Evolutionary conservation across 441 rosid species (phyloP).

Genomic region (Arabidopsis hybrid): DNA sequence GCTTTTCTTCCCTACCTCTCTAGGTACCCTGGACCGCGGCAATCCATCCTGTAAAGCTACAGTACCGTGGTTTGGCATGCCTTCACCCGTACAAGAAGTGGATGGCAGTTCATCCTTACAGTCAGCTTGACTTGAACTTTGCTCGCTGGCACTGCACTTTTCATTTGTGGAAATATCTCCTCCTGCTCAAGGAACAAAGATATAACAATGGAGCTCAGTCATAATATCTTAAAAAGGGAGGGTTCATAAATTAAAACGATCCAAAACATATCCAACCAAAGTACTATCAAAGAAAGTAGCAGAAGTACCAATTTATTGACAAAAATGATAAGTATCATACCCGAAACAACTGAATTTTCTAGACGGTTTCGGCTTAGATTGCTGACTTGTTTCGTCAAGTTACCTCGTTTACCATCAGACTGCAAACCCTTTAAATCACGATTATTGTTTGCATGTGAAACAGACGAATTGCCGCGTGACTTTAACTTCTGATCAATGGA

Average conservation of each 20-base stretch:
- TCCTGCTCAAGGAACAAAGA: slow-evolving; percentile 49
- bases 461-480: slow-evolving; percentile 55
- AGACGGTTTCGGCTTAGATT: slow-evolving; percentile 58
- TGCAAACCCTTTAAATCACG: slow-evolving; percentile 63
- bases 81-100: slow-evolving; percentile 56
- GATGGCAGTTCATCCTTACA: slow-evolving; percentile 72
- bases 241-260: slow-evolving; percentile 14
- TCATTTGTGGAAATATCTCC: slow-evolving; percentile 58
- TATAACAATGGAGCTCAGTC: slow-evolving; percentile 16
- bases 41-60: slow-evolving; percentile 64
- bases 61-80: slow-evolving; percentile 48
- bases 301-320: slow-evolving; percentile 22
- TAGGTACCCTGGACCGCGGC: slow-evolving; percentile 58
- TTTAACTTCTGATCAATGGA: slow-evolving; percentile 61
- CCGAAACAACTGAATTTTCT: slow-evolving; percentile 58
- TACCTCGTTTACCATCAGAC: slow-evolving; percentile 67
- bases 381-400: slow-evolving; percentile 61
- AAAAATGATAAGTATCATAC: slow-evolving; percentile 46
- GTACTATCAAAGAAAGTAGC: slow-evolving; percentile 5
- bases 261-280: slow-evolving; percentile 32
- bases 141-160: slow-evolving; percentile 50
- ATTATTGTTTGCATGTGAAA: slow-evolving; percentile 54
- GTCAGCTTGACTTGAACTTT: slow-evolving; percentile 56
- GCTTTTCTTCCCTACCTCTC: slow-evolving; percentile 63
- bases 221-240: slow-evolving; percentile 13